phyloP scores from a whole-genome alignment of 257 asterid species.

The Nicotiana tomentosiformis region DNA sequence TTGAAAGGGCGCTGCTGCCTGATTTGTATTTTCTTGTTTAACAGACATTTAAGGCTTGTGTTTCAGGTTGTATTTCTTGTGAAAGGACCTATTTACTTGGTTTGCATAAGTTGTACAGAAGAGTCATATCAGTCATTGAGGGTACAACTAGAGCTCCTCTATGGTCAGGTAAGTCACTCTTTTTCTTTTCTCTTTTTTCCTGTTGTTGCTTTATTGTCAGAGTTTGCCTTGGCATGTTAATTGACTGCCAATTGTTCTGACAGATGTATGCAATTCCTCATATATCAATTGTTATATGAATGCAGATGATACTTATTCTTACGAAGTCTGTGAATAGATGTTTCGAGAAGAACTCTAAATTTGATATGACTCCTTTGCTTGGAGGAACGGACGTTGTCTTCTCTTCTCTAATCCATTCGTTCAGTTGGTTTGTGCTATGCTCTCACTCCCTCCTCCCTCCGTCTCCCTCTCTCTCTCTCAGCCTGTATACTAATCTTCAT shows the following conservation, averaged over 20 bases:
- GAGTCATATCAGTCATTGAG: constrained; percentile 85
- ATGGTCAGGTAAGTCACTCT: constrained; percentile 11
- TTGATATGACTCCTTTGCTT: constrained; percentile 94
- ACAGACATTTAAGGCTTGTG: constrained; percentile 4
- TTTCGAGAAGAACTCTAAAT: constrained; percentile 93
- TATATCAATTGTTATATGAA: constrained; percentile 15
- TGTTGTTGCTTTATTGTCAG: neutral
- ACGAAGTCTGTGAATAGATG: constrained; percentile 93
- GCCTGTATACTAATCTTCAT: neutral
- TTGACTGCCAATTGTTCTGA: neutral
- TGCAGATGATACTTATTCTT: constrained; percentile 95
- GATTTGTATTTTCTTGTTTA: neutral
- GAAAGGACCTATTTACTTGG: constrained; percentile 96
- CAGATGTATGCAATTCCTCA: constrained; percentile 12
- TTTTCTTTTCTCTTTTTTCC: neutral
- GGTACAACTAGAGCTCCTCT: constrained; percentile 85
- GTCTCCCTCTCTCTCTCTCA: constrained; percentile 5
- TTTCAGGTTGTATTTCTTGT: constrained; percentile 90
- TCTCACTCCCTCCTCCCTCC: constrained; percentile 10
- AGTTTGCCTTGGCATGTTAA: neutral
- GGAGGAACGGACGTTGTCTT: constrained; percentile 96
- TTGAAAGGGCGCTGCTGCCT: neutral
- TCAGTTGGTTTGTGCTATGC: constrained; percentile 66
- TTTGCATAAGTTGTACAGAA: constrained; percentile 96
- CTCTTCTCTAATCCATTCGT: constrained; percentile 94